Evolutionary conservation across 176 grass and related monocot genomes (phyloP).

Genomic region (Microstegium vimineum): DNA sequence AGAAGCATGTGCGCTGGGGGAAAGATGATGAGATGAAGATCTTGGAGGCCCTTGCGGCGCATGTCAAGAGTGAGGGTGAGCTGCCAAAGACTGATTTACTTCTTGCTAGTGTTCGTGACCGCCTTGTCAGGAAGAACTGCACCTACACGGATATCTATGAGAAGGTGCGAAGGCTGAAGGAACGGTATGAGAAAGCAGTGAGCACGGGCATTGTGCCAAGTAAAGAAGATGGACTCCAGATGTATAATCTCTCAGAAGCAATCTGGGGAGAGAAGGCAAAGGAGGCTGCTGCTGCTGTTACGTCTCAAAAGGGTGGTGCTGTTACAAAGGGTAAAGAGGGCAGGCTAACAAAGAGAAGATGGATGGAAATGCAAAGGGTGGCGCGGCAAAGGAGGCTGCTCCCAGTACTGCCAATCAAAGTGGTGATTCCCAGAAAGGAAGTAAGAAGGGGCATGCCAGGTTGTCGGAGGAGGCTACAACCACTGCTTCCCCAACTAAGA

Average conservation of each 20-base stretch:
- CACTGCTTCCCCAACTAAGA: not conserved
- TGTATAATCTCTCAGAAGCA: conserved; percentile 19
- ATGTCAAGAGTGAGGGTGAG: conserved; percentile 1
- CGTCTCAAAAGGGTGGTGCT: not conserved
- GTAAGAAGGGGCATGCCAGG: not conserved
- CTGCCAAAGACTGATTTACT: not conserved
- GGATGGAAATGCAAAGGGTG: conserved; percentile 6
- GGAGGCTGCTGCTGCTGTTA: not conserved
- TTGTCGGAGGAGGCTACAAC: not conserved
- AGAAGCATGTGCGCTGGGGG: not conserved
- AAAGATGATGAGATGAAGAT: conserved; percentile 19
- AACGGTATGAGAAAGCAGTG: not conserved
- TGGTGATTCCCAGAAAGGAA: not conserved
- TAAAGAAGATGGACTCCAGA: conserved; percentile 14
- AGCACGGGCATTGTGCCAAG: not conserved
- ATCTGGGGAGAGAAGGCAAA: conserved; percentile 36
- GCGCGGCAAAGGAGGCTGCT: not conserved
- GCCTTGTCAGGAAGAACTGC: conserved; percentile 12
- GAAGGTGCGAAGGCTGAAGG: conserved; percentile 18
- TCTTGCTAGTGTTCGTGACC: not conserved
- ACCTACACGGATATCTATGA: not conserved
- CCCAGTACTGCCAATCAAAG: not conserved
- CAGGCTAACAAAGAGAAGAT: conserved; percentile 19
- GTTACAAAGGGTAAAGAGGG: conserved; percentile 31
- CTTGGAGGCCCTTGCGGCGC: conserved; percentile 1